Conservation (phyloP, 73 alveolate genomes). For the Durusdinium trenchii region DNA sequence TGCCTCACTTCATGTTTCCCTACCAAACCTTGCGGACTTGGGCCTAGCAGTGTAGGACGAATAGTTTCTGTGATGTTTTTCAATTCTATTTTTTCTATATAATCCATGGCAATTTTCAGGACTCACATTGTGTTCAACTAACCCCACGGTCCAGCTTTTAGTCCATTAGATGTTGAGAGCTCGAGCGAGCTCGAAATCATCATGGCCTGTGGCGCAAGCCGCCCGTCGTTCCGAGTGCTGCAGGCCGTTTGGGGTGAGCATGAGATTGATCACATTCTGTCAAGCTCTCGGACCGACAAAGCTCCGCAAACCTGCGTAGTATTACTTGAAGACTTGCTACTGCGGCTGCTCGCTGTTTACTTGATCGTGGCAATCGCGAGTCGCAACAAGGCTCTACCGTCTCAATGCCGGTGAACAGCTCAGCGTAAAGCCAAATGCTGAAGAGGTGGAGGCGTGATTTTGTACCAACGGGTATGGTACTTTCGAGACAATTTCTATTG, state of each 20-base stretch:
- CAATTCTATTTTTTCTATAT: neutral
- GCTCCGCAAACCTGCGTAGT: neutral
- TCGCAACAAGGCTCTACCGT: constrained; percentile 59
- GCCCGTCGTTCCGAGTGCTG: neutral
- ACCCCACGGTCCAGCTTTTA: too few relatives aligned
- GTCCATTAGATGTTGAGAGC: too few relatives aligned
- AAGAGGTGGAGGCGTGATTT: constrained; percentile 42
- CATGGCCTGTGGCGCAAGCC: neutral
- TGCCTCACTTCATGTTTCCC: neutral
- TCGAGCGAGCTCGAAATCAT: neutral
- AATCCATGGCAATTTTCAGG: too few relatives aligned
- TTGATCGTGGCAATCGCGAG: too few relatives aligned
- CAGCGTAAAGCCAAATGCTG: constrained; percentile 58
- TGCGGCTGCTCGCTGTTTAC: neutral
- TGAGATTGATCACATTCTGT: constrained; percentile 78
- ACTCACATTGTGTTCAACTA: too few relatives aligned
- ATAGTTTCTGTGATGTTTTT: too few relatives aligned
- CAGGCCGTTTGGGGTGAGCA: constrained; percentile 91
- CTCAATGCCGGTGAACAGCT: constrained; percentile 60
- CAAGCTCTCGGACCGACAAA: neutral
- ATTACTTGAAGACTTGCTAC: neutral
- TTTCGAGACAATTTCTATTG: neutral
- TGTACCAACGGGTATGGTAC: neutral
- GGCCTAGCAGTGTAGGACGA: too few relatives aligned
- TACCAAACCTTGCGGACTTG: too few relatives aligned